Base-by-base conservation (phyloP, 140 eudicot genomes). In the Erigeron philadelphicus region DNA sequence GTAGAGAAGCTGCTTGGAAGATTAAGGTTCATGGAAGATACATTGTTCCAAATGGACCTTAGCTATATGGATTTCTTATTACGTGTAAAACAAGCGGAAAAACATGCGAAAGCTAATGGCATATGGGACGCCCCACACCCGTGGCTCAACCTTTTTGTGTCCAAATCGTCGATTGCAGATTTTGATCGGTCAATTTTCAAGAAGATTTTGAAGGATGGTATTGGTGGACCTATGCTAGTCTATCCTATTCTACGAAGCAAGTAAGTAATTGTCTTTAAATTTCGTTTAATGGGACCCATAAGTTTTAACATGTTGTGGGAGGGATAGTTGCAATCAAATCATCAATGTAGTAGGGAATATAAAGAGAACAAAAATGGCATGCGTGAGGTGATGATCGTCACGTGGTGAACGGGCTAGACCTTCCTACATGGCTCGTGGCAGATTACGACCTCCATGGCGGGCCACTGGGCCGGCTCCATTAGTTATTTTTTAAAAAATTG, bases 41-140 rank as follows among this genome's bases (percentile, higher is more conserved):
- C 88, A 68, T 66, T 74, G 50, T 88, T 77, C 70, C 63, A 77
- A 80, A 81, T 77, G 83, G 92, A 92, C 78, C 67, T 84, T 57
- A 81, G 78, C 64, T 92, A 92, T 79, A 78, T 76, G 66, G 95
- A 92, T 5, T 92, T 92, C 62, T 38, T 92, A 55, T 61, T 83
- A 35, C 82, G 98, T 13, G 98, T 92, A 21, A 84, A 92, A 70
- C 68, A 79, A 31, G 96, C 75, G 1, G 98, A 92, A 74, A 66
- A 79, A 69, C 77, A 86, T 38, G 98, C 96, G 2, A 91, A 72
- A 72, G 79, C 79, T 3, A 88, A 74, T 31, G 96, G 96, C 38
- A 92, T 81, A 71, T 92, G 98, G 98, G 91, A 85, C 31, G 86
- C 96, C 38, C 96, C 98, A 50, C 98, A 92, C 73, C 98, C 98